These are phyloP conservation scores for Rhizophora mangle DNA, from an alignment of 345 rosid genomes.

Conservation along the genomic window DNA sequence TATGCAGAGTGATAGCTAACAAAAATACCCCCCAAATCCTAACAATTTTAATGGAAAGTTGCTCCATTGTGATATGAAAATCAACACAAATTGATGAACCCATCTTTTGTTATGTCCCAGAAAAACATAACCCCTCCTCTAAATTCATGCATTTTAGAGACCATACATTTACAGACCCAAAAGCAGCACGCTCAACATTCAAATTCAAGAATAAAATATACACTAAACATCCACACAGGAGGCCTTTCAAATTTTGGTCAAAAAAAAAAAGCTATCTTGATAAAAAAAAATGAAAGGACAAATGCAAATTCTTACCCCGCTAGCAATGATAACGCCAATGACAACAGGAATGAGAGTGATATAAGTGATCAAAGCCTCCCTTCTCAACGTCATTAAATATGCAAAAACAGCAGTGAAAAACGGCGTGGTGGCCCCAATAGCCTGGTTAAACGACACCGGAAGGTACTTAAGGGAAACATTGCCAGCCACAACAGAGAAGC, in stretches of 20 bases:
- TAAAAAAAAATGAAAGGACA: too few relatives aligned
- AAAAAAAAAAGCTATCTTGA: not conserved
- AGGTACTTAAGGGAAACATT: constrained; percentile 44
- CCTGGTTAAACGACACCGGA: constrained; percentile 52
- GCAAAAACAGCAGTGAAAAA: constrained; percentile 46
- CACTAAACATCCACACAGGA: too few relatives aligned
- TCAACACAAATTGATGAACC: not conserved
- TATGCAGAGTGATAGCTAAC: too few relatives aligned
- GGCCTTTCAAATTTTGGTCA: not conserved
- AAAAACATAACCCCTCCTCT: not conserved
- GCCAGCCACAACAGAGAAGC: constrained; percentile 46
- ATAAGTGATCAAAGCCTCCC: constrained; percentile 41
- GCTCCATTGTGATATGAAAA: too few relatives aligned
- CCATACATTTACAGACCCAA: not conserved
- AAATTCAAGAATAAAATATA: too few relatives aligned
- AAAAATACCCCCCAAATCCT: too few relatives aligned
- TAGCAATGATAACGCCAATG: constrained; percentile 42
- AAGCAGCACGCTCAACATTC: too few relatives aligned
- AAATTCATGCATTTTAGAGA: too few relatives aligned
- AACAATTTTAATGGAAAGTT: not conserved
- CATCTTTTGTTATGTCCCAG: too few relatives aligned
- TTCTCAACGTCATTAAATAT: constrained; percentile 33
- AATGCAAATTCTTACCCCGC: constrained; percentile 31
- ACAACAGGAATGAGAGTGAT: constrained; percentile 43
- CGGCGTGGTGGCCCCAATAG: constrained; percentile 50